phyloP scores from a whole-genome alignment of 129 eudicot species.

The Escallonia rubra region DNA sequence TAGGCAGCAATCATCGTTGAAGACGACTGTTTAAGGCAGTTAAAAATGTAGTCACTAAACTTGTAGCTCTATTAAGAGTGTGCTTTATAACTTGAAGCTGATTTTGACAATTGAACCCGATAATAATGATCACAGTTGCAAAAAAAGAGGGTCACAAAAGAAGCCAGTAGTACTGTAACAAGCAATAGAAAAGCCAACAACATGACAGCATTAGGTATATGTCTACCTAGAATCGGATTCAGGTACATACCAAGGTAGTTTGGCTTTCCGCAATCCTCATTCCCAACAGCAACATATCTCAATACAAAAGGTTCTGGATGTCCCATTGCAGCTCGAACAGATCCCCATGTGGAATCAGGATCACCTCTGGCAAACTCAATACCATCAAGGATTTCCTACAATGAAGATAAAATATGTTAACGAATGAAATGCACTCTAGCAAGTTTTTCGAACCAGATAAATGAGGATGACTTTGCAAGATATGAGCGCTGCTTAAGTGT shows the following conservation, averaged over 20 bases:
- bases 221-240: no score
- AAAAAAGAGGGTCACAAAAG: neutral
- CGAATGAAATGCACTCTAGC: neutral
- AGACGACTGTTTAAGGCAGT: no score
- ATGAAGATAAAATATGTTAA: neutral
- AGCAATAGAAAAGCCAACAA: neutral
- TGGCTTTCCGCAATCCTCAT: constrained; percentile 68
- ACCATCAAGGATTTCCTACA: constrained; percentile 82
- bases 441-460: neutral
- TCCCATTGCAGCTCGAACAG: constrained; percentile 48
- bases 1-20: no score
- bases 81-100: no score
- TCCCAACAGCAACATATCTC: constrained; percentile 82
- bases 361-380: constrained; percentile 91
- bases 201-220: no score
- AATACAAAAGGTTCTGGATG: constrained; percentile 57
- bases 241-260: constrained; percentile 58
- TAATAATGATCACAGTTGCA: neutral
- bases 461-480: neutral
- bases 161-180: neutral
- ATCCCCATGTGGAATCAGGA: constrained; percentile 59
- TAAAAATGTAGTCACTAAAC: no score
- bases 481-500: neutral
- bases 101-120: neutral
- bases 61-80: no score